A percentile compares a stretch with the other conserved stretches of the same genome.
Evolutionary conservation across 2,329 filamentous ascomycete genomes (phyloP).

Genomic region (Paramyrothecium sp.): DNA sequence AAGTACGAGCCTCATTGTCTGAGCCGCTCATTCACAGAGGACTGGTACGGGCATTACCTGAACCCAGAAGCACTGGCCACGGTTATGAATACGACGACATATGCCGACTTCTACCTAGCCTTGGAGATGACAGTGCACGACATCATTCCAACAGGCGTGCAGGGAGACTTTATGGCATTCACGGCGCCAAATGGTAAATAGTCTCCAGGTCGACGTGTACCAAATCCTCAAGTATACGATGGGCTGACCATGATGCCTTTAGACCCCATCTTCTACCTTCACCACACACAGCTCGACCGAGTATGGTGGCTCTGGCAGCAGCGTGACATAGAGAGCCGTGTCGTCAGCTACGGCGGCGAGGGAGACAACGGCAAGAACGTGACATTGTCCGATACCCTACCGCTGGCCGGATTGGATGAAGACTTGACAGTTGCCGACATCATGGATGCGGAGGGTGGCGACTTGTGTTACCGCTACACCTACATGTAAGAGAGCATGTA

Average conservation of each 20-base stretch:
- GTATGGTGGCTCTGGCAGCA: constrained; percentile 18
- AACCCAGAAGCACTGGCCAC: constrained; percentile 7
- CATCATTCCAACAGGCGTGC: constrained; percentile 9
- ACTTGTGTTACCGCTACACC: constrained; percentile 11
- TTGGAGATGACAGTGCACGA: constrained; percentile 10
- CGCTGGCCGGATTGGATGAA: constrained; percentile 7
- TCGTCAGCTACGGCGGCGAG: constrained; percentile 6
- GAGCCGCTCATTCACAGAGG: constrained; percentile 7
- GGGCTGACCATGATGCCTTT: not conserved
- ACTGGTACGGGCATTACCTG: constrained; percentile 7
- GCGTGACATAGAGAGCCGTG: constrained; percentile 2
- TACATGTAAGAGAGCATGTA: constrained; percentile 4
- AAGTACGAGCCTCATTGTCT: constrained; percentile 13
- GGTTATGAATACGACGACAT: constrained; percentile 5
- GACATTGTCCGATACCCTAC: constrained; percentile 10
- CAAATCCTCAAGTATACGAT: not conserved
- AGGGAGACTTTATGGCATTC: constrained; percentile 9
- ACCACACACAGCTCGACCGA: constrained; percentile 16
- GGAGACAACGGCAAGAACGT: constrained; percentile 8
- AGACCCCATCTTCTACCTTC: constrained; percentile 18
- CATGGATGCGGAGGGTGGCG: constrained; percentile 8
- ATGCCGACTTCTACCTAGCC: constrained; percentile 10
- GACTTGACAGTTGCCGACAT: constrained; percentile 8
- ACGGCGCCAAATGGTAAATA: constrained; percentile 10
- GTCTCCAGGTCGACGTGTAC: too few species aligned